phyloP scores from a whole-genome alignment of 1,284 basidiomycete species.

The Cryptococcus floricola region DNA sequence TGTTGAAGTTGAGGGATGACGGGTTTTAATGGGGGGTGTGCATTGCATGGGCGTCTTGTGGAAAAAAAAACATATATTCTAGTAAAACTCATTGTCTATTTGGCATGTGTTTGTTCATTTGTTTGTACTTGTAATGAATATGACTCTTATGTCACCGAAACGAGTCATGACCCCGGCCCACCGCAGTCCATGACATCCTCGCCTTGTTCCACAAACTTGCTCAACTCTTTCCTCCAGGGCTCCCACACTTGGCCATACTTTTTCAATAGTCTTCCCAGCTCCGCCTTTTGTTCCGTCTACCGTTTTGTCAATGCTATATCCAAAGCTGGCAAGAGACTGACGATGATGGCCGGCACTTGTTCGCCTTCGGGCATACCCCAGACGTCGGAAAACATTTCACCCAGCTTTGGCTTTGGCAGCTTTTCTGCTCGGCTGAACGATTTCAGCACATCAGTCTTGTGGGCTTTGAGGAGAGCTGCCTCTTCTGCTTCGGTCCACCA shows the following conservation, averaged over 20 bases:
- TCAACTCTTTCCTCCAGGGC: slow-evolving; percentile 76
- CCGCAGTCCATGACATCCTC: slow-evolving; percentile 58
- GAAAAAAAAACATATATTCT: background rate
- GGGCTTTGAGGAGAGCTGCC: slow-evolving; percentile 62
- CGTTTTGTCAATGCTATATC: background rate
- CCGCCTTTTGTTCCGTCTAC: slow-evolving; percentile 77
- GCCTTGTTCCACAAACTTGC: slow-evolving; percentile 73
- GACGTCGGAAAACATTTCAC: slow-evolving; percentile 80
- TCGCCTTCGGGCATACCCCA: slow-evolving; percentile 58
- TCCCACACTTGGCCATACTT: slow-evolving; percentile 81
- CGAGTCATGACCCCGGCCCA: slow-evolving; percentile 20
- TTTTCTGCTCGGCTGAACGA: slow-evolving; percentile 75
- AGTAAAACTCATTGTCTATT: background rate
- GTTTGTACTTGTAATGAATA: too few species aligned
- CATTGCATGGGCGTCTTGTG: background rate
- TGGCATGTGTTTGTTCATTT: background rate
- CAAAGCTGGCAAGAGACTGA: slow-evolving; percentile 51
- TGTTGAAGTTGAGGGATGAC: slow-evolving; percentile 48
- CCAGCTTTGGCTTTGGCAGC: slow-evolving; percentile 64
- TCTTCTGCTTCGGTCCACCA: slow-evolving; percentile 84
- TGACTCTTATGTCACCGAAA: too few species aligned
- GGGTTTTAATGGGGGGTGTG: slow-evolving; percentile 29
- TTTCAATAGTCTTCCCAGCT: slow-evolving; percentile 66
- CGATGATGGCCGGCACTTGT: slow-evolving; percentile 77
- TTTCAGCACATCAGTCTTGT: slow-evolving; percentile 69